Evolutionary conservation across 108 stramenopile genomes (phyloP), one percentile per base, ranked within the genome.

Genomic region (Conticribra guillardii): DNA sequence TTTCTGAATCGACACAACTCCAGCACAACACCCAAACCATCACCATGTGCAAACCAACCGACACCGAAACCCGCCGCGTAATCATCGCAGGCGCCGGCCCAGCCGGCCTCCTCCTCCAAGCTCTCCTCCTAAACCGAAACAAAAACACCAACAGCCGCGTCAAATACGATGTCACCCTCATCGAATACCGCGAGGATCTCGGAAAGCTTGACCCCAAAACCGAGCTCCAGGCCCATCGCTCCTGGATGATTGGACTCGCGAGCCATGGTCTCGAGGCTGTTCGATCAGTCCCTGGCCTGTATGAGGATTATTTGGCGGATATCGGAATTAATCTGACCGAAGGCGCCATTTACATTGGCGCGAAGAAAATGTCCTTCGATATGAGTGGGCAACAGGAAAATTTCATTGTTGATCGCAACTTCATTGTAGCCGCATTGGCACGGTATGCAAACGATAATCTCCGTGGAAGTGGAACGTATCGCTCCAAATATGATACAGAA

Each of bases 81-180:
- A 49, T 86, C n/a, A 78, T 86, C 54, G 66, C 77, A 52, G 85
- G 85, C 22, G 85, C 85, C n/a, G 85, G 85, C 11, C 85, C 85
- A 2, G 85, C 74, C 50, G 85, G 85, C 11, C 75, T 86, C 34
- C 76, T 86, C 9, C 71, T 76, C 50, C 69, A 82, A 27, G 74
- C 82, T 2, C 78, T 83, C 22, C 71, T 86, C n/a, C 60, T 80
- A 29, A 22, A 58, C 15, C 67, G 82, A 17, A 86, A 86, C 60
- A 67, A 75, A 14, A 28, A 41, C 15, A 21, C 54, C n/a, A 58
- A 63, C 7, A n/a, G 52, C 0, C 11, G 52, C 33, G 50, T 74
- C 26, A 73, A 44, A 23, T 86, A 86, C 58, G 57, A 78, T 19
- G 65, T 83, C 44, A 83, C 80, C 8, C 71, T 86, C 24, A 41